Base-by-base conservation (phyloP, 352 stramenopile species). In the Phytophthora citricola region DNA sequence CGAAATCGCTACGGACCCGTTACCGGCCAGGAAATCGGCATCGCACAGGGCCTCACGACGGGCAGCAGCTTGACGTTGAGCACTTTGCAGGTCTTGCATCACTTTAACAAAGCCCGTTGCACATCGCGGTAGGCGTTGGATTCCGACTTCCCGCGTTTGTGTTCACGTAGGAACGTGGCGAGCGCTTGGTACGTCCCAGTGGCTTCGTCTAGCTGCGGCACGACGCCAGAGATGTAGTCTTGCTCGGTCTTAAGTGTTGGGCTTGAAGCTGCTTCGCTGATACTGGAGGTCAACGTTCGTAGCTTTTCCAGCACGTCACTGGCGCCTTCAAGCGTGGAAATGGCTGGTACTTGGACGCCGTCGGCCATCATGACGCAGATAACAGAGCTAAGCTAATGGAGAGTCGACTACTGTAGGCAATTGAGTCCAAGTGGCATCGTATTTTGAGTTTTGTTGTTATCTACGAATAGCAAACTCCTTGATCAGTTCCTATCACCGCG, bases 51-150 rank as follows among this genome's bases (percentile, higher is more conserved):
- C 73, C 54, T 93, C 86, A 14, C 85, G 83, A n/a, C 67, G 61
- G 34, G 73, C 72, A 1, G 84, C 75, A 3, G 75, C 71, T 43
- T 83, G 69, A 22, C 76, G 81, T 56, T 94, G 83, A 5, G 77
- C 71, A n/a, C 67, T 75, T 61, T 92, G 84, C 4, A 94, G 76
- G 24, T 89, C 74, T 38, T 92, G 80, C 84, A 93, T 92, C 27
- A 79, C 79, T 0, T 62, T 64, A 8, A 92, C 83, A 48, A 88
- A 10, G 69, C 50, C 24, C 83, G 81, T 58, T 92, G 86, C 2
- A 92, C 49, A 5, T 73, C 66, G 15, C 83, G 82, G 36, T 80
- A 88, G 12, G 62, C 59, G 50, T 78, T 85, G 61, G 74, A 68
- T 27, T 89, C 68, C 27, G 69, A 50, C n/a, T 77, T 68, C 8